Evolutionary conservation across 192 early-diverging fungal genomes (phyloP).

Genomic region (Linnemannia exigua): DNA sequence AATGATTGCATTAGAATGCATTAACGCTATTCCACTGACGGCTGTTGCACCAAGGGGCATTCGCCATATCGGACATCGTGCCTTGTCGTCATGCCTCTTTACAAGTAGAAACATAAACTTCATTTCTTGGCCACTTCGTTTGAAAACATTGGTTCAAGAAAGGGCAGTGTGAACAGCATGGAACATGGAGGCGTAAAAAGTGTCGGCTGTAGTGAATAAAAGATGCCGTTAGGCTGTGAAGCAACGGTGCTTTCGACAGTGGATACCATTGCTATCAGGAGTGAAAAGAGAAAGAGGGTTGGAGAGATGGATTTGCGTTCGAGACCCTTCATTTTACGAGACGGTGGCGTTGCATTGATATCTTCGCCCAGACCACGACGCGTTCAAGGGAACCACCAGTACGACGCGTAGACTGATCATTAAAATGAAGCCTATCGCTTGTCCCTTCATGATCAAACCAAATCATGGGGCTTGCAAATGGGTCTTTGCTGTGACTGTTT

Average conservation of each 20-base stretch:
- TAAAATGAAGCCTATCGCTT: no score
- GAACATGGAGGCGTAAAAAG: no score
- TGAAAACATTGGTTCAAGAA: neutral
- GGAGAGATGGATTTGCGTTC: neutral
- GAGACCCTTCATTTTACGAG: neutral
- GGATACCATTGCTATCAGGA: neutral
- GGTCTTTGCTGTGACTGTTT: neutral
- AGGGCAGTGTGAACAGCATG: no score
- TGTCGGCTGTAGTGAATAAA: no score
- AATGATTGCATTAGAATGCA: constrained; percentile 10
- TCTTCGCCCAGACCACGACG: neutral
- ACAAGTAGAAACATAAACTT: neutral
- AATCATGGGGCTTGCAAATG: neutral
- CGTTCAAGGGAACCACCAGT: neutral
- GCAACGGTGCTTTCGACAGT: neutral
- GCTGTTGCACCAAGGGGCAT: neutral
- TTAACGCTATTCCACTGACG: constrained; percentile 1
- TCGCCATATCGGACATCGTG: neutral
- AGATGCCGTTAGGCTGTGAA: neutral
- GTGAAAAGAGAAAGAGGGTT: neutral
- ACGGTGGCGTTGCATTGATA: neutral
- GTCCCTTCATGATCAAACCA: no score
- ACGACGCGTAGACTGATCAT: no score
- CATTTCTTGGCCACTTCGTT: no score
- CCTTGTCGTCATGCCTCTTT: neutral